Percentiles rank a stretch among this genome's conserved stretches.
phyloP scores from a whole-genome alignment of 345 rosid species.

The Cardamine occulta region DNA sequence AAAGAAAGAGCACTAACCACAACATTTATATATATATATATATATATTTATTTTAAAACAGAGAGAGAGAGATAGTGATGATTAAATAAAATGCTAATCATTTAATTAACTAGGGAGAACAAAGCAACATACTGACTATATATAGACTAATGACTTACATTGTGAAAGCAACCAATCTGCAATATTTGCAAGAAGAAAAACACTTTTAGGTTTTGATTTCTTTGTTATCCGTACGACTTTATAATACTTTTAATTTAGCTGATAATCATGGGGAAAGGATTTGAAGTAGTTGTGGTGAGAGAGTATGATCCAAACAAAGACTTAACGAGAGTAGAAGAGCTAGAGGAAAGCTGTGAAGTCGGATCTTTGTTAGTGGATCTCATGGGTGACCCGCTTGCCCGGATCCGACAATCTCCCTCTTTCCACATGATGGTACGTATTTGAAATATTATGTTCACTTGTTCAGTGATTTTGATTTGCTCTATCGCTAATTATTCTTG shows the following conservation, averaged over 20 bases:
- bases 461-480: neutral
- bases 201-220: conserved; percentile 1
- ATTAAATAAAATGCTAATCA: conserved; percentile 32
- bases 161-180: conserved; percentile 31
- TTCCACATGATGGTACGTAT: conserved; percentile 89
- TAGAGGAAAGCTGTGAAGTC: conserved; percentile 88
- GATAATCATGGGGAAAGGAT: conserved; percentile 39
- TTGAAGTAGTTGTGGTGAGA: conserved; percentile 56
- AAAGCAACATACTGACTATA: conserved; percentile 39
- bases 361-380: conserved; percentile 96
- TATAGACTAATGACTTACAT: conserved; percentile 38
- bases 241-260: neutral
- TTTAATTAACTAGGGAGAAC: conserved; percentile 33
- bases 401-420: conserved; percentile 97
- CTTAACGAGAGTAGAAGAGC: conserved; percentile 60
- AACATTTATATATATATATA: neutral
- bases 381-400: conserved; percentile 95
- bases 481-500: neutral
- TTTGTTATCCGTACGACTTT: conserved; percentile 17
- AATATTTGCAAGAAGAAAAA: conserved; percentile 30
- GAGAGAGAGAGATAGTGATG: conserved; percentile 41
- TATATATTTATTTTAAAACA: neutral
- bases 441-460: neutral
- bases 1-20: conserved; percentile 45
- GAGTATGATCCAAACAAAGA: conserved; percentile 71